Evolutionary conservation across 164 flowering plant species (phyloP).

Genomic region (Sextonia rubra): DNA sequence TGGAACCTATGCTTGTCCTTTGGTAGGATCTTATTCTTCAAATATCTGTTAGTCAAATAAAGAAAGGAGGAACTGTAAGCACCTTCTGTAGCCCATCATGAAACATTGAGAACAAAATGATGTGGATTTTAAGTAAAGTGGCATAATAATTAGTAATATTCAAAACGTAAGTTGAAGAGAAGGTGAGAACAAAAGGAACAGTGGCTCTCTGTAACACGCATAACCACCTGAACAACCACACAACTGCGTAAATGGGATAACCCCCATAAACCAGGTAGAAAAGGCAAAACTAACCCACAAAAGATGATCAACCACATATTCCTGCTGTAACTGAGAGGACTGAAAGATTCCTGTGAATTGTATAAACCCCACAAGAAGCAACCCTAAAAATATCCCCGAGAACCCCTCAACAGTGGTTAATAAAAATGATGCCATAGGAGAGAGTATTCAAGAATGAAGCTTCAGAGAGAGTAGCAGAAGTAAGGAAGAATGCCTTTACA

Average conservation of each 20-base stretch:
- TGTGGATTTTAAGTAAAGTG: not conserved
- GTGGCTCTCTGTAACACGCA: not conserved
- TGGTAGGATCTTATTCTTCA: slow-evolving; percentile 56
- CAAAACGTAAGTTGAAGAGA: not conserved
- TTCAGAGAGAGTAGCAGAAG: too few relatives aligned
- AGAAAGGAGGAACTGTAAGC: not conserved
- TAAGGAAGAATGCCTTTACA: too few relatives aligned
- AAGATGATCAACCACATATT: not conserved
- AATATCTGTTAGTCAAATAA: slow-evolving; percentile 48
- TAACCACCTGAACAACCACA: not conserved
- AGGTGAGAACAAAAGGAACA: not conserved
- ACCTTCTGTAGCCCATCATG: not conserved
- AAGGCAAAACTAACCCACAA: not conserved
- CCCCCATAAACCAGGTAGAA: not conserved
- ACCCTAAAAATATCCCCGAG: too few relatives aligned
- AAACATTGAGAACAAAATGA: not conserved
- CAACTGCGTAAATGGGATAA: not conserved
- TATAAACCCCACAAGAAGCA: too few relatives aligned
- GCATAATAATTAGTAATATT: not conserved
- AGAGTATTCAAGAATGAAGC: too few relatives aligned
- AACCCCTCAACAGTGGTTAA: too few relatives aligned
- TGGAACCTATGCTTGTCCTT: slow-evolving; percentile 58
- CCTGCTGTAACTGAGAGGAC: not conserved
- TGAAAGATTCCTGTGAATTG: not conserved
- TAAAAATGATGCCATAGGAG: too few relatives aligned